Evolutionary conservation across 768 basidiomycete genomes (phyloP).

Genomic region (Boletus edulis): DNA sequence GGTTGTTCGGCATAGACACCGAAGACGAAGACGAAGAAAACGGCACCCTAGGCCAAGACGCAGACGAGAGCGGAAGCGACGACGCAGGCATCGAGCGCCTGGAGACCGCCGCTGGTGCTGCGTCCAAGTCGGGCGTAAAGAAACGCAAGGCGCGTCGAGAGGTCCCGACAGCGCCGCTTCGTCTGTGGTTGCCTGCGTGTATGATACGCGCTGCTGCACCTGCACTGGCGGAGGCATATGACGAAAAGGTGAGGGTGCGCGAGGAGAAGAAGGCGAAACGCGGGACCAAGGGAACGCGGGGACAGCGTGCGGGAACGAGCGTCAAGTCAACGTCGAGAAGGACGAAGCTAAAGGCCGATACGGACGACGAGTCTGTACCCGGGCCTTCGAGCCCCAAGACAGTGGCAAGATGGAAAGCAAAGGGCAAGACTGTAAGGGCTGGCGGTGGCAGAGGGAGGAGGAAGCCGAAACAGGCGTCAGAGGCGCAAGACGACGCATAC

Average conservation of each 20-base stretch:
- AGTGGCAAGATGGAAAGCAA: conserved; percentile 3
- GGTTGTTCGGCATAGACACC: conserved; percentile 37
- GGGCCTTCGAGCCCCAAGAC: conserved; percentile 6
- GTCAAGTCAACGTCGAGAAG: background rate
- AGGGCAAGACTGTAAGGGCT: conserved; percentile 1
- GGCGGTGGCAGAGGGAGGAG: conserved; percentile 10
- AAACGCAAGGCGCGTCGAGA: conserved; percentile 28
- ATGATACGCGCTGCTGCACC: conserved; percentile 73
- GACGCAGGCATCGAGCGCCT: conserved; percentile 23
- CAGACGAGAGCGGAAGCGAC: conserved; percentile 44
- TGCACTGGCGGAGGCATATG: conserved; percentile 57
- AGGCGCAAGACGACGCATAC: conserved; percentile 28
- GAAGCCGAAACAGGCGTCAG: conserved; percentile 20
- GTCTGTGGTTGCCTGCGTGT: conserved; percentile 82
- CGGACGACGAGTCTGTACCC: background rate
- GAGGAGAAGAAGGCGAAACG: conserved; percentile 37
- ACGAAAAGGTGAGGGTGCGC: conserved; percentile 54
- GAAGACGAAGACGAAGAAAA: conserved; percentile 49
- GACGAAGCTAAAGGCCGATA: background rate
- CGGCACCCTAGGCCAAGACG: conserved; percentile 21
- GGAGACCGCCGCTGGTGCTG: conserved; percentile 25
- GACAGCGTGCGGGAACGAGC: background rate
- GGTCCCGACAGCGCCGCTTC: conserved; percentile 49
- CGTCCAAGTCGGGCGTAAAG: conserved; percentile 17
- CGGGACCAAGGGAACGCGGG: conserved; percentile 18